Base-by-base conservation (phyloP, 2,329 filamentous ascomycete species). In the Sclerotinia trifoliorum region DNA sequence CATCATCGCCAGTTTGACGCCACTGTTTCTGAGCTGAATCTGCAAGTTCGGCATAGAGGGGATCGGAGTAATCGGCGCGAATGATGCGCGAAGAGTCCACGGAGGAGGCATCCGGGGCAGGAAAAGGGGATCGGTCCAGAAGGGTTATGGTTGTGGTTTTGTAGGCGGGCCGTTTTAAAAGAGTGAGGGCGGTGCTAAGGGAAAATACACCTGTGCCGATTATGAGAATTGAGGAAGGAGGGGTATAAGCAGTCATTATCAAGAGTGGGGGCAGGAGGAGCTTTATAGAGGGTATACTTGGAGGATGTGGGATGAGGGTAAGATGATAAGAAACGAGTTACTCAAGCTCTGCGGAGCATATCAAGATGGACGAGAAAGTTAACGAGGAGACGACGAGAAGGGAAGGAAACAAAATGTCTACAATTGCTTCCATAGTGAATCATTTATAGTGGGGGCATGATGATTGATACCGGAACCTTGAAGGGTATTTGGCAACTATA, bases 1-100 rank as follows among this genome's bases (percentile, higher is more conserved):
- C 80, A 56, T 68, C 24, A 15, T 62, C 49, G 67, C 82, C 86
- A 74, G 78, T 78, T 77, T 84, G 85, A 74, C 90, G 86, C 91
- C 88, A 95, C 76, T 85, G 81, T 24, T 83, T 79, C 75, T 92
- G 90, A 1, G 93, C 93, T 48, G 86, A 82, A 24, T 86, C 83
- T 26, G 90, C 93, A 57, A 98, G 86, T 21, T 83, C 81, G 7
- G 92, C 86, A 79, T 98, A 98, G 29, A 88, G 85, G 0, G 86
- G 81, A 76, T 94, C 88, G 6, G 91, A 89, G 77, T 98, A 98
- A 82, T 98, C 94, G 63, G 86, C 80, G 68, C 88, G 83, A 71
- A 90, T 83, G 13, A 90, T 88, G 72, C 88, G 85, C 19, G 86
- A 89, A 5, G 82, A 83, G 79, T 90, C 88, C 75, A 89, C 83